Conservation (phyloP, 1,284 basidiomycete species). For the Pseudozyma hubeiensis region DNA sequence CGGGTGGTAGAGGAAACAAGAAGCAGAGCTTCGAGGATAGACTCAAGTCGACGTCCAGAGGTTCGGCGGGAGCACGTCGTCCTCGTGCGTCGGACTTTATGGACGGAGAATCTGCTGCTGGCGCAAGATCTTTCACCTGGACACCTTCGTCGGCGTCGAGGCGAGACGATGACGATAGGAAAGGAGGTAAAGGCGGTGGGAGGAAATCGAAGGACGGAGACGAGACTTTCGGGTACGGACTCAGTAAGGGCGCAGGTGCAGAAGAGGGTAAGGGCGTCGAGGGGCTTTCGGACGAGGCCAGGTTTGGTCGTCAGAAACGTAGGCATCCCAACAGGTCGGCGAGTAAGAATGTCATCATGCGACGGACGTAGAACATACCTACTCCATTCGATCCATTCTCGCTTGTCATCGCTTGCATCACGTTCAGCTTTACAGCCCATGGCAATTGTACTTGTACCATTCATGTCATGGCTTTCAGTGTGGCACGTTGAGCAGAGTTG, state of each 20-base stretch:
- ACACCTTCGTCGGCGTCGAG: conserved; percentile 41
- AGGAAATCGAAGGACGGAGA: conserved; percentile 71
- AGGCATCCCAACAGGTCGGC: conserved; percentile 62
- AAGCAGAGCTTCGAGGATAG: conserved; percentile 46
- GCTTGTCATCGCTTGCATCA: too few relatives aligned
- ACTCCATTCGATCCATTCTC: not conserved
- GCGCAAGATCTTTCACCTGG: conserved; percentile 48
- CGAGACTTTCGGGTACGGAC: conserved; percentile 66
- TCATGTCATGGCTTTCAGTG: too few relatives aligned
- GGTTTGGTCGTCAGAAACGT: conserved; percentile 61
- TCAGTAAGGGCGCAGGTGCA: conserved; percentile 64
- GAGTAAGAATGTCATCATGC: conserved; percentile 63
- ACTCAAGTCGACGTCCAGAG: conserved; percentile 23
- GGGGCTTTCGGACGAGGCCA: conserved; percentile 83
- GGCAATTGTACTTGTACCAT: conserved; percentile 25
- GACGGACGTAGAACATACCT: conserved; percentile 11
- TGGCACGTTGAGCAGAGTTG: too few relatives aligned
- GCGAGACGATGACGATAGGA: conserved; percentile 16
- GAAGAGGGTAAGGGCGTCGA: conserved; percentile 74
- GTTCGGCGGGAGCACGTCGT: conserved; percentile 3
- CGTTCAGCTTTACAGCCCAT: too few relatives aligned
- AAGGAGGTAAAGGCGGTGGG: conserved; percentile 1
- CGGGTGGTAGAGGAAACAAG: conserved; percentile 39
- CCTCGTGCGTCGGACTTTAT: conserved; percentile 42
- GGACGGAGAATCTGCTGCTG: conserved; percentile 27